These are phyloP conservation scores for Astrocystis sublimbata DNA, from an alignment of 495 filamentous ascomycete genomes.

Conservation along the genomic window DNA sequence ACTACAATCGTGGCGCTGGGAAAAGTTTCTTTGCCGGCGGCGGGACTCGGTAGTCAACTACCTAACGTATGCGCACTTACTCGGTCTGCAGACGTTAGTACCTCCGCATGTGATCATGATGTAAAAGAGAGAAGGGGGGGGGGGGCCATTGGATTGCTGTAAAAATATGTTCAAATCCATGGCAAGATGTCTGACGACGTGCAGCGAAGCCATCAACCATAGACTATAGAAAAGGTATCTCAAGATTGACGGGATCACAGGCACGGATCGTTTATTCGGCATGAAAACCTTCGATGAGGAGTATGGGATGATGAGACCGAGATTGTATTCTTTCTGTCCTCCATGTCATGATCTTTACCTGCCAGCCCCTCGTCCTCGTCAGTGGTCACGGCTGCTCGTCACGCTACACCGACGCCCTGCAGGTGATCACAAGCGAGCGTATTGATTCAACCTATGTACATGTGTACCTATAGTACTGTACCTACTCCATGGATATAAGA, in stretches of 20 bases:
- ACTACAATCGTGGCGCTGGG: background rate
- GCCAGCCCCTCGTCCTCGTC: background rate
- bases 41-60: background rate
- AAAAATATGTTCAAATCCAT: no score
- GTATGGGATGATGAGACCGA: no score
- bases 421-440: slow-evolving; percentile 12
- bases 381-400: background rate
- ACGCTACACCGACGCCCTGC: slow-evolving; percentile 10
- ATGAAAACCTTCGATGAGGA: background rate
- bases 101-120: slow-evolving; percentile 2
- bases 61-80: no score
- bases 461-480: no score
- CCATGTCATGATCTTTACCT: background rate
- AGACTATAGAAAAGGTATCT: no score
- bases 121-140: no score
- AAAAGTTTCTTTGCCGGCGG: background rate
- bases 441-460: no score
- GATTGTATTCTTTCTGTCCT: background rate
- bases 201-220: background rate
- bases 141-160: no score
- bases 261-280: background rate
- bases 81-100: no score
- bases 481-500: slow-evolving; percentile 14
- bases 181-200: background rate
- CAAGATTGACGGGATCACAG: background rate